These are phyloP conservation scores for Xylaria cubensis DNA, from an alignment of 495 filamentous ascomycete species.

Conservation along the genomic window DNA sequence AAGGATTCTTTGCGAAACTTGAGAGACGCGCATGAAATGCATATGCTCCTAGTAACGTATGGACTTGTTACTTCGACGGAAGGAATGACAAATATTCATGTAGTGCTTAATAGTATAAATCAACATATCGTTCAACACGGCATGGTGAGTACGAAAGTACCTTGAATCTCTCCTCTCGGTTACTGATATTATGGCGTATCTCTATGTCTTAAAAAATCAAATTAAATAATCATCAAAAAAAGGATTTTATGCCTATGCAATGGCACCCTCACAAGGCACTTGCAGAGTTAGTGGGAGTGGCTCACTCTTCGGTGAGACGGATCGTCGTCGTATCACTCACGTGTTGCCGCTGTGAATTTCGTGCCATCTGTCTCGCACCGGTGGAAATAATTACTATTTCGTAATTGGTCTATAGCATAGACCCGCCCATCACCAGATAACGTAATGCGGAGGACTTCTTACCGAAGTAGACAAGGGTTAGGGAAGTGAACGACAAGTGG, in stretches of 20 bases:
- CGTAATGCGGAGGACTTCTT: not conserved
- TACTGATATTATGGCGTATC: not conserved
- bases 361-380: not conserved
- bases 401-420: not conserved
- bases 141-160: not conserved
- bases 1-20: slow-evolving; percentile 12
- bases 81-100: not conserved
- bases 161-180: too few species aligned
- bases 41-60: too few species aligned
- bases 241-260: not conserved
- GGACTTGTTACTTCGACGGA: not conserved
- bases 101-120: not conserved
- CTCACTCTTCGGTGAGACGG: not conserved
- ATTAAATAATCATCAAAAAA: not conserved
- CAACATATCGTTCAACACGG: slow-evolving; percentile 15
- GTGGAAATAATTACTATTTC: not conserved
- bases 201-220: not conserved
- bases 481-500: not conserved
- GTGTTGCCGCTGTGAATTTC: not conserved
- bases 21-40: not conserved
- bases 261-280: not conserved
- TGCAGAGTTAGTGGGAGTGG: not conserved
- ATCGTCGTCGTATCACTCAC: not conserved
- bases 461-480: not conserved
- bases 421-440: not conserved